Conservation (phyloP, 768 basidiomycete genomes). For the Dentipellis sp. region DNA sequence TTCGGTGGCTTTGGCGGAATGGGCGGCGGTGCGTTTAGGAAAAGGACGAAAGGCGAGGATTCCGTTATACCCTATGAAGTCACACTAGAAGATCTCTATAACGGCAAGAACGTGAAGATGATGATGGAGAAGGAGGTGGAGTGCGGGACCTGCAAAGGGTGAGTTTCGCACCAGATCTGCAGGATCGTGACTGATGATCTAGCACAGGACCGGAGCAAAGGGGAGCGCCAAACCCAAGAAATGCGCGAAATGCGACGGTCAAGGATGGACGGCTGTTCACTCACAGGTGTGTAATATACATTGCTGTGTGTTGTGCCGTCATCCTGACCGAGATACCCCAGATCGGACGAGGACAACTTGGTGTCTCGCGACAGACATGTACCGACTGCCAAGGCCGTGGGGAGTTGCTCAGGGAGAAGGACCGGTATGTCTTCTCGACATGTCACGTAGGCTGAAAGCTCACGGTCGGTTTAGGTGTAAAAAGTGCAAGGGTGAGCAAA, state of each 20-base stretch:
- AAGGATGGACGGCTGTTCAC: conserved; percentile 61
- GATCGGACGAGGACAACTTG: conserved; percentile 38
- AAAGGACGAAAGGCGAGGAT: conserved; percentile 56
- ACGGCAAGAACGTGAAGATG: conserved; percentile 82
- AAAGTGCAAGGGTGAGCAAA: conserved; percentile 86
- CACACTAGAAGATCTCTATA: conserved; percentile 87
- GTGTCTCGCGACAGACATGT: conserved; percentile 48
- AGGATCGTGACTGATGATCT: conserved; percentile 4
- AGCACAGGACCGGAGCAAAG: conserved; percentile 65
- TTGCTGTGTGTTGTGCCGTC: not conserved
- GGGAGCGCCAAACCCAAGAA: conserved; percentile 77
- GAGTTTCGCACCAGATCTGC: conserved; percentile 16
- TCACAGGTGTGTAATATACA: conserved; percentile 33
- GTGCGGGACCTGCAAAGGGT: conserved; percentile 80
- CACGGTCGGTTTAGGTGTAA: conserved; percentile 59
- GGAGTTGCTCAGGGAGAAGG: conserved; percentile 72
- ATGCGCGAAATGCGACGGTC: conserved; percentile 77
- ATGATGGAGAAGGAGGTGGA: conserved; percentile 80
- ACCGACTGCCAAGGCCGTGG: conserved; percentile 63
- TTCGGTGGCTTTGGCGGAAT: conserved; percentile 31
- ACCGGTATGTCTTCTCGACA: conserved; percentile 40
- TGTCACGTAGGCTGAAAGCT: not conserved
- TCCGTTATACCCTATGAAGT: conserved; percentile 74
- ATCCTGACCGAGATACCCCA: conserved; percentile 11
- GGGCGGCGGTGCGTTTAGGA: conserved; percentile 19